Conservation (phyloP, 805 yeast genomes). For the Hyphopichia homilentoma region DNA sequence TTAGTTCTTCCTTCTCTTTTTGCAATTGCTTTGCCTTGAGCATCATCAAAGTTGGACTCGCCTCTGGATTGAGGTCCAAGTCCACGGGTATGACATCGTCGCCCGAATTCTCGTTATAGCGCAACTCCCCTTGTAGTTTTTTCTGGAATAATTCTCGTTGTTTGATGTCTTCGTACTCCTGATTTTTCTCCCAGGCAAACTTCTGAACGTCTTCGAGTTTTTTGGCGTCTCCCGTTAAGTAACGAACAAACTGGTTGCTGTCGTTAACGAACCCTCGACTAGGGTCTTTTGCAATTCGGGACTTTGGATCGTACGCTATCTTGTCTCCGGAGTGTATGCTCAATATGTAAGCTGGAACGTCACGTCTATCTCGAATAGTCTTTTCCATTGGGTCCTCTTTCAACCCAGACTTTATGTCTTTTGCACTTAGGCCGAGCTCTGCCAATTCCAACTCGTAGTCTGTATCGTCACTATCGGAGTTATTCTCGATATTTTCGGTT, state of each 20-base stretch:
- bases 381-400: constrained; percentile 36
- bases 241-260: constrained; percentile 49
- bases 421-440: constrained; percentile 29
- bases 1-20: constrained; percentile 11
- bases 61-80: constrained; percentile 29
- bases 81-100: constrained; percentile 15
- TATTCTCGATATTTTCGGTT: constrained; percentile 12
- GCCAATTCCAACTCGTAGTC: constrained; percentile 38
- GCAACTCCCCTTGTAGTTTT: constrained; percentile 5
- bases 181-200: constrained; percentile 33
- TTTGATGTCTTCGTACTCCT: constrained; percentile 10
- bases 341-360: constrained; percentile 64
- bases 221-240: constrained; percentile 23
- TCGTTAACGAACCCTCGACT: constrained; percentile 31
- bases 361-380: constrained; percentile 64
- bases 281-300: constrained; percentile 34
- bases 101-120: neutral
- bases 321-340: constrained; percentile 35
- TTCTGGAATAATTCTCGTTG: constrained; percentile 7
- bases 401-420: constrained; percentile 19
- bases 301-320: constrained; percentile 51
- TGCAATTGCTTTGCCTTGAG: constrained; percentile 18
- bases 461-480: constrained; percentile 31
- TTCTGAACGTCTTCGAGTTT: constrained; percentile 22
- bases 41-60: constrained; percentile 36